Base-by-base conservation (phyloP, 1,284 basidiomycete species). In the Irpex rosettiformis region DNA sequence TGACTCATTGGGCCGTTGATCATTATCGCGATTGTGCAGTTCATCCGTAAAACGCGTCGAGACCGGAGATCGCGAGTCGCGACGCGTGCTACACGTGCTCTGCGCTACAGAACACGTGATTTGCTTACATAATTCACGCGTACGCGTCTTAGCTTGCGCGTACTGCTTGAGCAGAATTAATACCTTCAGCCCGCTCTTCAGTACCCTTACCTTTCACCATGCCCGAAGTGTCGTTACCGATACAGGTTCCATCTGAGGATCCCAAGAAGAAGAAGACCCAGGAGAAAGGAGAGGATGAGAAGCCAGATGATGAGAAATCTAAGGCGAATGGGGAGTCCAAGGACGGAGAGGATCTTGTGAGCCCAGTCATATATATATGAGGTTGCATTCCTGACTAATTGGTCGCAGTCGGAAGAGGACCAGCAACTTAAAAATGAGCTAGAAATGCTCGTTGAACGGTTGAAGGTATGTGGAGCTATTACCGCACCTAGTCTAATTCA, bases 401-500 rank as follows among this genome's bases (percentile, higher is more conserved):
- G 59, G 11, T 21, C 33, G 0, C 64, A 96, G 94, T 94, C 91
- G 21, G 97, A 99, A 71, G 96, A 99, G 74, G 97, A 99, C 72
- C 79, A 90, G 33, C 93, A 96, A 71, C 86, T 99, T 61, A 94
- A 94, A 77, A 90, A 87, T 61, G 96, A 99, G 77, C 83, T 99
- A 30, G 97, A 99, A 72, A 97, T 99, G 96, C 85, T 99, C 25
- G 88, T 97, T 27, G 95, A 99, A 73, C 85, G 97, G 52, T 74
- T 99, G 61, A 94, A 93, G 79, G 96, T 95, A 65, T 58, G 73
- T 64, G 13, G 21, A 4, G 25, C 33, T 58, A 22, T 16, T 29
- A 45, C 51, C 37, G 45, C 42, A 16, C 56, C 45, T 13, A 53
- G 33, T 54, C 52, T 57, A 28, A 3, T 37, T 21, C 49, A 47